Evolutionary conservation across 1,139 yeast genomes (phyloP).

Genomic region (Saccharomyces pastorianus): DNA sequence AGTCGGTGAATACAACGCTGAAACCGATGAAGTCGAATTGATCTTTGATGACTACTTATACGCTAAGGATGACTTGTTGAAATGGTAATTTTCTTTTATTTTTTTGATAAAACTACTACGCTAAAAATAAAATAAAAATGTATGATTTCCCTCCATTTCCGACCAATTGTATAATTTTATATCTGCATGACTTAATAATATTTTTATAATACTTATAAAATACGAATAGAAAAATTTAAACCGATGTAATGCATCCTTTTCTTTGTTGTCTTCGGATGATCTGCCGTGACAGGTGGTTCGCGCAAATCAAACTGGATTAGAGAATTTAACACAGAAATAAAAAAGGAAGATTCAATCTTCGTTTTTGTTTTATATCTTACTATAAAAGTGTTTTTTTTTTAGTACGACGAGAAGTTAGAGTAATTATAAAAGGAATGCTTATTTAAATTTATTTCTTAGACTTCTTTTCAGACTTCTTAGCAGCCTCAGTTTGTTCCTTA

Average conservation of each 20-base stretch:
- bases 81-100: constrained; percentile 24
- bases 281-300: not conserved
- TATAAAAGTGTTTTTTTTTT: not conserved
- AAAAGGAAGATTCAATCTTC: not conserved
- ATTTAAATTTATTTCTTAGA: constrained; percentile 15
- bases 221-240: not conserved
- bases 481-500: constrained; percentile 88
- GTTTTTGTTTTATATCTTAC: not conserved
- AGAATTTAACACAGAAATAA: not conserved
- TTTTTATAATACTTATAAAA: constrained; percentile 1
- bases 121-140: not conserved
- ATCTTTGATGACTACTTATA: constrained; percentile 34
- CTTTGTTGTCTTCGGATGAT: constrained; percentile 9
- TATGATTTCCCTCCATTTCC: not conserved
- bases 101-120: not conserved
- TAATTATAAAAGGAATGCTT: not conserved
- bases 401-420: not conserved
- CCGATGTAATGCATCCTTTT: constrained; percentile 7
- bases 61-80: constrained; percentile 33
- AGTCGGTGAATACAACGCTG: constrained; percentile 35
- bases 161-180: not conserved
- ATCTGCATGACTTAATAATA: not conserved
- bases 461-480: constrained; percentile 39
- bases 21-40: constrained; percentile 34
- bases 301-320: not conserved